Conservation (phyloP, 441 rosid genomes). For the Pelargonium exstipulatum region DNA sequence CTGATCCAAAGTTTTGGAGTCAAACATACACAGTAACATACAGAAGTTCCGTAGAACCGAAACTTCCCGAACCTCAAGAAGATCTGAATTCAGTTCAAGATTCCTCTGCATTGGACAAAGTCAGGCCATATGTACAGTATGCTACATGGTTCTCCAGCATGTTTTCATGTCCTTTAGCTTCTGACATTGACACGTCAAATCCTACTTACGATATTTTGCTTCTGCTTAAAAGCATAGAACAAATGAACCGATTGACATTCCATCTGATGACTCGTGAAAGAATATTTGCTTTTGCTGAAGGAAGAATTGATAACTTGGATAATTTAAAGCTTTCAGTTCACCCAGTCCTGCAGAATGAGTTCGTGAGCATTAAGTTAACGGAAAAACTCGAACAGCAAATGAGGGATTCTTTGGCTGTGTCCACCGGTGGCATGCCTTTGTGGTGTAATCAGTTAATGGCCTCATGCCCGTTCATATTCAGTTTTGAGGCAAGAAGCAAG, state of each 20-base stretch:
- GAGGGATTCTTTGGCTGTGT: constrained; percentile 67
- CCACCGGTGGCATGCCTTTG: constrained; percentile 66
- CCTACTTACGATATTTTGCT: constrained; percentile 58
- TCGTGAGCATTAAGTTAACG: constrained; percentile 78
- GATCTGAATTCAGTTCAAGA: constrained; percentile 22
- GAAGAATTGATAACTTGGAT: constrained; percentile 55
- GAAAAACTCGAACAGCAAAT: constrained; percentile 95
- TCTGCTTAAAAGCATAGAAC: constrained; percentile 76
- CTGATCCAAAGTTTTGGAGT: constrained; percentile 53
- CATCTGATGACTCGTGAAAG: constrained; percentile 63
- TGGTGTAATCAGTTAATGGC: constrained; percentile 87
- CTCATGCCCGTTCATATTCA: constrained; percentile 83
- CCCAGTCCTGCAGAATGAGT: constrained; percentile 57
- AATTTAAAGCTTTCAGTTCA: constrained; percentile 45
- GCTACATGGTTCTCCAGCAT: constrained; percentile 46
- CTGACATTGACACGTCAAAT: constrained; percentile 47
- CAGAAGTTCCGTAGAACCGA: constrained; percentile 38
- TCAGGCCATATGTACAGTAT: constrained; percentile 23
- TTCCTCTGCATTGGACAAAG: constrained; percentile 27
- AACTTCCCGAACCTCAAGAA: constrained; percentile 26
- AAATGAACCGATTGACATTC: constrained; percentile 59
- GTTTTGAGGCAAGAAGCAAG: constrained; percentile 78
- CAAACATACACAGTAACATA: constrained; percentile 60
- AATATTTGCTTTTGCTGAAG: constrained; percentile 61
- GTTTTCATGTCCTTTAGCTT: constrained; percentile 49